phyloP scores from a whole-genome alignment of 108 stramenopile genomes.

The Skeletonema tropicum region DNA sequence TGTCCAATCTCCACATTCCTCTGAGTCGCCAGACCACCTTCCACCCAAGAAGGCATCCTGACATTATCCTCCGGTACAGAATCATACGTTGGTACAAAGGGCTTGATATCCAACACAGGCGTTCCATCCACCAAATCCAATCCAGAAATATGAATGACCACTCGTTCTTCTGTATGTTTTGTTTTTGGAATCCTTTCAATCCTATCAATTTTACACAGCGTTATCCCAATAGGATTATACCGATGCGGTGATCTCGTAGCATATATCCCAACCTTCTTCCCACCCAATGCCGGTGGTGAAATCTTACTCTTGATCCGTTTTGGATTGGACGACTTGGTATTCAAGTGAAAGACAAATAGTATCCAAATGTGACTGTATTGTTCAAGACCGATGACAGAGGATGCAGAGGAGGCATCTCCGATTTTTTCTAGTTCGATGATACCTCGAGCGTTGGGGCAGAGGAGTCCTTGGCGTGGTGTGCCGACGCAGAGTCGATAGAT shows the following conservation, averaged over 20 bases:
- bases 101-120: conserved; percentile 94
- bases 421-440: conserved; percentile 57
- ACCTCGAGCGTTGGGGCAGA: conserved; percentile 80
- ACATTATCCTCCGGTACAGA: conserved; percentile 48
- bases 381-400: conserved; percentile 69
- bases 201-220: conserved; percentile 81
- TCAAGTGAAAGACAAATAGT: conserved; percentile 96
- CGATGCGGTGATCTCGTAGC: conserved; percentile 97
- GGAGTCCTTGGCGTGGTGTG: conserved; percentile 89
- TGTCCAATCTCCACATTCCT: conserved; percentile 57
- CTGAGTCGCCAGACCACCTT: conserved; percentile 63
- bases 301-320: conserved; percentile 80
- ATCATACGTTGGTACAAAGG: conserved; percentile 90
- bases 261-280: conserved; percentile 92
- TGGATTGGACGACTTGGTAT: conserved; percentile 71
- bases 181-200: conserved; percentile 35
- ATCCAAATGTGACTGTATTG: conserved; percentile 94
- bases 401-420: conserved; percentile 36
- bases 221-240: conserved; percentile 94
- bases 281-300: conserved; percentile 83
- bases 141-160: conserved; percentile 70
- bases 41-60: conserved; percentile 74
- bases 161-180: conserved; percentile 10
- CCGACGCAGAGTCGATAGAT: conserved; percentile 89
- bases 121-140: conserved; percentile 95